phyloP scores from a whole-genome alignment of 2,329 filamentous ascomycete species.

The Huntiella savannae region DNA sequence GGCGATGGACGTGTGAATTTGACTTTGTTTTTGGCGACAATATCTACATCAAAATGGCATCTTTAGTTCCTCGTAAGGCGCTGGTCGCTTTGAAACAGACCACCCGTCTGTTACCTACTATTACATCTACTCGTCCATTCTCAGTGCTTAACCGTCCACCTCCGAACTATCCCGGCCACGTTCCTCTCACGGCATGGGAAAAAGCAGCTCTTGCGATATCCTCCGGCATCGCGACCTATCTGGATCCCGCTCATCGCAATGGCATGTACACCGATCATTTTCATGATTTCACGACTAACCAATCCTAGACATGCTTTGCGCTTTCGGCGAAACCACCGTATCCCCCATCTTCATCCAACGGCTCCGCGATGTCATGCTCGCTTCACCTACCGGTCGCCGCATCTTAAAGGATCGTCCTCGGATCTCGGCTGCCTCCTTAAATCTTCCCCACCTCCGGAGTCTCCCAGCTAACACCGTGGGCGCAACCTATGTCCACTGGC shows the following conservation, averaged over 20 bases:
- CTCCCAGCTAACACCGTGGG: conserved; percentile 61
- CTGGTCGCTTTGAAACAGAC: not conserved
- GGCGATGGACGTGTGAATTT: too few species aligned
- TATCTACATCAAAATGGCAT: too few species aligned
- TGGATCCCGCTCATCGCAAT: conserved; percentile 57
- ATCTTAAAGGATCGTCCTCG: conserved; percentile 82
- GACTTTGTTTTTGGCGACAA: too few species aligned
- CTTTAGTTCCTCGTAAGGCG: too few species aligned
- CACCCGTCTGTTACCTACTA: not conserved
- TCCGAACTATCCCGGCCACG: conserved; percentile 80
- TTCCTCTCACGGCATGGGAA: conserved; percentile 67
- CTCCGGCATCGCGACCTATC: conserved; percentile 40
- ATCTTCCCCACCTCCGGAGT: conserved; percentile 48
- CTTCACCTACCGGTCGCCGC: conserved; percentile 61
- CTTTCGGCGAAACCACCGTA: conserved; percentile 84
- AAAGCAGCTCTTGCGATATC: conserved; percentile 50
- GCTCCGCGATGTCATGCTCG: conserved; percentile 81
- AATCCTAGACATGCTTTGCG: conserved; percentile 64
- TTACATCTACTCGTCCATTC: conserved; percentile 26
- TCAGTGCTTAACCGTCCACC: conserved; percentile 69
- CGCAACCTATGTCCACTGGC: conserved; percentile 66
- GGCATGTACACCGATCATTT: conserved; percentile 28
- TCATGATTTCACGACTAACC: not conserved
- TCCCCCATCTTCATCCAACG: conserved; percentile 89
- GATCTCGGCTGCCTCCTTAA: conserved; percentile 56